Percentiles rank a stretch among this genome's conserved stretches.
These are phyloP conservation scores for Aurantiochytrium sp. DNA, from an alignment of 108 stramenopile genomes.

Conservation along the genomic window DNA sequence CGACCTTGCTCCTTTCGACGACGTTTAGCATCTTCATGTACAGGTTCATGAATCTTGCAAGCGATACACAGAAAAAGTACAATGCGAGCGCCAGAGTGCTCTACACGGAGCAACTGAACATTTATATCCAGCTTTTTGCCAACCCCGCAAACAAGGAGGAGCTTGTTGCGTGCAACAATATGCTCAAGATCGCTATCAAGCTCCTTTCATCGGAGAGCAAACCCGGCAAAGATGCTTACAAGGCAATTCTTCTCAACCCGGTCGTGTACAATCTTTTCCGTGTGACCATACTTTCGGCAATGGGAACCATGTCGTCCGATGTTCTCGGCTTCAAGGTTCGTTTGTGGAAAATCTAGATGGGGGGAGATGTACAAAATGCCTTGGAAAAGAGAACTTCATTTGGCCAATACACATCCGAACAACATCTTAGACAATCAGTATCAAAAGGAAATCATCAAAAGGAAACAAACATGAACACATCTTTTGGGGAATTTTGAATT, in stretches of 20 bases:
- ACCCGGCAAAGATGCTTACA: neutral
- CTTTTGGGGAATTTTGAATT: too few relatives aligned
- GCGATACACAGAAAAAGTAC: neutral
- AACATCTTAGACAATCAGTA: too few relatives aligned
- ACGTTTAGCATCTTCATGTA: neutral
- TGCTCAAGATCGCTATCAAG: constrained; percentile 13
- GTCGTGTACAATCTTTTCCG: constrained; percentile 1
- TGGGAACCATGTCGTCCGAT: constrained; percentile 17
- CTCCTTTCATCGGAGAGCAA: neutral
- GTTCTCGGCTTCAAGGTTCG: neutral
- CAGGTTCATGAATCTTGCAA: neutral
- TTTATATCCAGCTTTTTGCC: neutral
- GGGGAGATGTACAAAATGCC: too few relatives aligned
- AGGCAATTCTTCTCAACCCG: neutral
- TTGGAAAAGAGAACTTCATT: too few relatives aligned
- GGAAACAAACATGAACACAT: too few relatives aligned
- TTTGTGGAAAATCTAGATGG: neutral
- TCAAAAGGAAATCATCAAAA: too few relatives aligned
- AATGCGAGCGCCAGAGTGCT: neutral
- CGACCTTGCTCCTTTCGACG: neutral
- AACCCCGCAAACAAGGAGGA: constrained; percentile 6
- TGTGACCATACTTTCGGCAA: neutral
- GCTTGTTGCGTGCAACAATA: constrained; percentile 1
- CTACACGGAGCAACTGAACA: constrained; percentile 1
- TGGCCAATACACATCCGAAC: too few relatives aligned